A percentile compares a stretch with the other conserved stretches of the same genome.
Conservation (phyloP, 2,329 filamentous ascomycete species). For the Lecanosticta acicola region DNA sequence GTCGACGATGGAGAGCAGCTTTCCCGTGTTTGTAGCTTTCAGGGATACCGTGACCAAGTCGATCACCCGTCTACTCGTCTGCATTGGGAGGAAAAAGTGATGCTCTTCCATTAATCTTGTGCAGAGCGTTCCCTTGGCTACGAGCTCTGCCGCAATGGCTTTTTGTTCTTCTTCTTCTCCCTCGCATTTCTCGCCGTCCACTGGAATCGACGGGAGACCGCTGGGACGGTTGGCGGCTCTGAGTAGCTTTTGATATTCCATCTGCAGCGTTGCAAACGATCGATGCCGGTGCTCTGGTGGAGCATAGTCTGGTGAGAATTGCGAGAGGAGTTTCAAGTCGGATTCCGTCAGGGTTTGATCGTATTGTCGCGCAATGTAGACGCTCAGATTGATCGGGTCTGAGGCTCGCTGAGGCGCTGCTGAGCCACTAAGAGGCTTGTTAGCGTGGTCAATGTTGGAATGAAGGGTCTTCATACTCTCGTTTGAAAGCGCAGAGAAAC, state of each 20-base stretch:
- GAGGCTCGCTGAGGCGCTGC: too few relatives aligned
- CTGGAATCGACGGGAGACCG: too few relatives aligned
- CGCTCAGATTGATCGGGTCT: too few relatives aligned
- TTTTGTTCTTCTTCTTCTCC: background rate
- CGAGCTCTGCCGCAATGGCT: background rate
- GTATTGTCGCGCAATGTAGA: background rate
- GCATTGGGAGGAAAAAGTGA: background rate
- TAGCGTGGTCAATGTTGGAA: too few relatives aligned
- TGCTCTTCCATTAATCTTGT: background rate
- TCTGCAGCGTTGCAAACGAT: background rate
- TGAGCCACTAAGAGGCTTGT: too few relatives aligned
- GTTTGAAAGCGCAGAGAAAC: too few relatives aligned
- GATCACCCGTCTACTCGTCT: background rate
- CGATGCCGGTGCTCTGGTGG: background rate
- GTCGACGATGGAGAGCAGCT: background rate
- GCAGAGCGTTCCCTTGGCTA: background rate
- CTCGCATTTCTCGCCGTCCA: too few relatives aligned
- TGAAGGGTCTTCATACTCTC: too few relatives aligned
- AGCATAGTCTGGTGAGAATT: background rate
- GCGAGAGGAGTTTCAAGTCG: background rate
- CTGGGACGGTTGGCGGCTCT: too few relatives aligned
- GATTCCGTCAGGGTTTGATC: background rate
- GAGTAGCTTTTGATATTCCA: background rate
- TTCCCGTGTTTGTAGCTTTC: background rate
- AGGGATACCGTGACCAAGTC: background rate